Conservation (phyloP, 495 filamentous ascomycete species). For the Aspergillus panamensis region DNA sequence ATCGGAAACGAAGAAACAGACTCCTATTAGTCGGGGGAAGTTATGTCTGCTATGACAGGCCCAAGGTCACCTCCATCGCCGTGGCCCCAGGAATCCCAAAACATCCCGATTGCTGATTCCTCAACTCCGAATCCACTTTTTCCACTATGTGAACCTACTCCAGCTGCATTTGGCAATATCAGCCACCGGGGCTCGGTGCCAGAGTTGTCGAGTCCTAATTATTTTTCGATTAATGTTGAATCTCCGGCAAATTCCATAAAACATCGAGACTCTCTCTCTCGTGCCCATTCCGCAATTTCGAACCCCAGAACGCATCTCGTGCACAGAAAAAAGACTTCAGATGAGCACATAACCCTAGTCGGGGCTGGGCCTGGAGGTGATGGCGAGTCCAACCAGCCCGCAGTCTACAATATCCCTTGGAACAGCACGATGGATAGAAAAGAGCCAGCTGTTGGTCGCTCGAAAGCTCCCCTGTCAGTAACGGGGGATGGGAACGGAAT, state of each 20-base stretch:
- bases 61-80: conserved; percentile 46
- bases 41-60: conserved; percentile 42
- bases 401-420: conserved; percentile 20
- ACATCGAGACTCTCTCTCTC: conserved; percentile 70
- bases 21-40: conserved; percentile 14
- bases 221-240: conserved; percentile 74
- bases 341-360: conserved; percentile 61
- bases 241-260: conserved; percentile 53
- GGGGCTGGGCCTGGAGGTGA: conserved; percentile 26
- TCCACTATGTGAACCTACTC: conserved; percentile 29
- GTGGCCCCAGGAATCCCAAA: conserved; percentile 38
- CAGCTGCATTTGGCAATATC: conserved; percentile 44
- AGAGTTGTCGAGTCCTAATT: conserved; percentile 65
- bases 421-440: conserved; percentile 15
- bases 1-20: conserved; percentile 11
- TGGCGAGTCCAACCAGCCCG: conserved; percentile 23
- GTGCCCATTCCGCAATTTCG: conserved; percentile 61
- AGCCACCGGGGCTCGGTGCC: conserved; percentile 37
- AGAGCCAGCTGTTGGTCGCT: not conserved
- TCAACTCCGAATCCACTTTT: conserved; percentile 28
- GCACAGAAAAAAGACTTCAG: conserved; percentile 72
- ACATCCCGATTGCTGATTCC: conserved; percentile 26
- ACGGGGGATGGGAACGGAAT: conserved; percentile 1
- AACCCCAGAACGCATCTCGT: conserved; percentile 66
- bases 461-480: not conserved